Percentiles rank a stretch among this genome's conserved stretches.
Conservation (phyloP, 2,329 filamentous ascomycete species). For the Parafenestella ontariensis region DNA sequence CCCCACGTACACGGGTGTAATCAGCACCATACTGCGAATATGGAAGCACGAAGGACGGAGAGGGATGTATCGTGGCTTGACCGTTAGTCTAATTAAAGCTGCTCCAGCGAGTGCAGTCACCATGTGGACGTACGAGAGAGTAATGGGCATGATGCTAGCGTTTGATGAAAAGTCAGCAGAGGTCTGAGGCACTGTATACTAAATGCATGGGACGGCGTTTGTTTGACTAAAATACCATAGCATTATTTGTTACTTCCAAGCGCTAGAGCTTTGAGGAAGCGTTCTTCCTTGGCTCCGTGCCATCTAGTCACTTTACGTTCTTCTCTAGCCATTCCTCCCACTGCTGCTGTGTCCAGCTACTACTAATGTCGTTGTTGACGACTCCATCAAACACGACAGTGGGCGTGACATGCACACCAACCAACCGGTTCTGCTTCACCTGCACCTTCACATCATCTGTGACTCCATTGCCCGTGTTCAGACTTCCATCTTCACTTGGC, state of each 20-base stretch:
- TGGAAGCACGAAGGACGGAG: conserved; percentile 74
- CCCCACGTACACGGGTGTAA: conserved; percentile 76
- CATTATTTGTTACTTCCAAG: too few species aligned
- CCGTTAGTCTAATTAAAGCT: conserved; percentile 89
- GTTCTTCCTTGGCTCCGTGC: neutral
- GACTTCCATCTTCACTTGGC: conserved; percentile 68
- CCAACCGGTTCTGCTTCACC: conserved; percentile 78
- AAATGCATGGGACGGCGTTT: neutral
- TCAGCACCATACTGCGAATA: conserved; percentile 72
- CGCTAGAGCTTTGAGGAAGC: neutral
- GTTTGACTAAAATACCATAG: neutral
- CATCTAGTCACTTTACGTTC: conserved; percentile 62
- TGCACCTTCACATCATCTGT: conserved; percentile 86
- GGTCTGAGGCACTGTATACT: neutral
- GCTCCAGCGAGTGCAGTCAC: conserved; percentile 92
- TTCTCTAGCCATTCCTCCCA: conserved; percentile 85
- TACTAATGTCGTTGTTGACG: conserved; percentile 79
- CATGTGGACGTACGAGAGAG: conserved; percentile 91
- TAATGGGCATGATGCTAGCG: conserved; percentile 65
- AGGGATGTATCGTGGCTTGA: conserved; percentile 86
- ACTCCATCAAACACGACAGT: conserved; percentile 90
- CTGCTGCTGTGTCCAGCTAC: conserved; percentile 77
- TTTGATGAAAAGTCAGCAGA: conserved; percentile 24
- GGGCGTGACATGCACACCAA: conserved; percentile 88
- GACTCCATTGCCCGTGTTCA: conserved; percentile 82